Evolutionary conservation across 495 filamentous ascomycete species (phyloP), one percentile per base, ranked within the genome.

Genomic region (Lasiosphaeris hirsuta): DNA sequence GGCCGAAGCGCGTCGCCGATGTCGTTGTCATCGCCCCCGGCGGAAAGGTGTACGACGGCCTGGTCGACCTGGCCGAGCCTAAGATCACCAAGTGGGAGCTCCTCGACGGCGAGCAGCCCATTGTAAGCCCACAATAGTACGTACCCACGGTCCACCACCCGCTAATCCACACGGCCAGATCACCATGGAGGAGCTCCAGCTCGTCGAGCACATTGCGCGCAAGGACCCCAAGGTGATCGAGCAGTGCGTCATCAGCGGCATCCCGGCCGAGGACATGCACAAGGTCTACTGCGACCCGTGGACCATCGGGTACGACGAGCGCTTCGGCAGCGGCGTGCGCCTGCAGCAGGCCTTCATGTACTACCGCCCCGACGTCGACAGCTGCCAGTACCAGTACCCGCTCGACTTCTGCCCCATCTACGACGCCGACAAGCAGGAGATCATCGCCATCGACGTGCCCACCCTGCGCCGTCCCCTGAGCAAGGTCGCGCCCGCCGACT

Each of bases 321-420:
- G 92, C 6, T 93, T 92, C 63, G 92, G 92, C 50, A 92, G 74
- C 63, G 80, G 78, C 36, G 79, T 90, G 33, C 86, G 92, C 55
- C 81, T 96, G 13, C 92, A 97, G 67, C 92, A 97, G 71, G 92
- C 91, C 13, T 75, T 97, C 38, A 96, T 96, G 90, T 97, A 97
- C 77, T 97, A 96, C 70, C 84, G 92, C 19, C 92, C 91, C 13
- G 80, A 92, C 63, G 58, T 87, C 40, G 92, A 97, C 65, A 89
- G 92, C 72, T 89, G 82, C 63, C 92, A 97, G 71, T 97, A 97
- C 72, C 86, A 87, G 15, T 96, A 86, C 64, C 92, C 92, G 0
- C 81, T 97, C 48, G 92, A 97, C 72, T 97, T 97, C 78, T 95
- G 90, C 63, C 92, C 92, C 3, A 95, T 97, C 68, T 93, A 82